Evolutionary conservation across 2,329 filamentous ascomycete species (phyloP).

Genomic region (Apiospora marii): DNA sequence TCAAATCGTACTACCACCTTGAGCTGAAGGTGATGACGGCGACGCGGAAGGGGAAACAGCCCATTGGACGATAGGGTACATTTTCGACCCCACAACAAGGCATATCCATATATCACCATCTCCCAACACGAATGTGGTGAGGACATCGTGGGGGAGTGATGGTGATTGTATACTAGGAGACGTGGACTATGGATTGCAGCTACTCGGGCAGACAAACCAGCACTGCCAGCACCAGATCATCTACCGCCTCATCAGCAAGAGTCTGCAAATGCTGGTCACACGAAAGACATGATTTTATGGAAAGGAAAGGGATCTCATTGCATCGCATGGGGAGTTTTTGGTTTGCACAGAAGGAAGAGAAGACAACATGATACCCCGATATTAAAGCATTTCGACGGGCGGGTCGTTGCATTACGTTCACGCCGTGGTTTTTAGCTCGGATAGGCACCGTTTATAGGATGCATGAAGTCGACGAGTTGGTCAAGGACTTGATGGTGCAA

Average conservation of each 20-base stretch:
- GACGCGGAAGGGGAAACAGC: constrained; percentile 59
- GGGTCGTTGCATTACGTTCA: constrained; percentile 10
- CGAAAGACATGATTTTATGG: constrained; percentile 11
- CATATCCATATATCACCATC: background rate
- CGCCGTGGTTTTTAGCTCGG: background rate
- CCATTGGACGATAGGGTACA: constrained; percentile 26
- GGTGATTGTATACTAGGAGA: background rate
- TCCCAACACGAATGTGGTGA: constrained; percentile 20
- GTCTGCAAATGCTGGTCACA: constrained; percentile 1
- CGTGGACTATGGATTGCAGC: background rate
- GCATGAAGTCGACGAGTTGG: background rate
- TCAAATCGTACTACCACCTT: constrained; percentile 63
- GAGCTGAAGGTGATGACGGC: constrained; percentile 69
- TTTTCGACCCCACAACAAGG: background rate
- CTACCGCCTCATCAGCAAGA: background rate
- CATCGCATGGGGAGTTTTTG: constrained; percentile 23
- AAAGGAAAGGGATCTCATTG: constrained; percentile 9
- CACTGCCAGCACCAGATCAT: background rate
- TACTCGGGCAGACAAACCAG: background rate
- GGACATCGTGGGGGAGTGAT: constrained; percentile 16
- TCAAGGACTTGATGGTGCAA: background rate
- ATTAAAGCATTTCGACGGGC: constrained; percentile 10
- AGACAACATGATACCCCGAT: constrained; percentile 15
- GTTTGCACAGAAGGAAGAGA: constrained; percentile 3
- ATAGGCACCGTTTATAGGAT: background rate